A percentile compares a stretch with the other conserved stretches of the same genome.
Evolutionary conservation across 441 rosid genomes (phyloP).

Genomic region (Geranium incanum): DNA sequence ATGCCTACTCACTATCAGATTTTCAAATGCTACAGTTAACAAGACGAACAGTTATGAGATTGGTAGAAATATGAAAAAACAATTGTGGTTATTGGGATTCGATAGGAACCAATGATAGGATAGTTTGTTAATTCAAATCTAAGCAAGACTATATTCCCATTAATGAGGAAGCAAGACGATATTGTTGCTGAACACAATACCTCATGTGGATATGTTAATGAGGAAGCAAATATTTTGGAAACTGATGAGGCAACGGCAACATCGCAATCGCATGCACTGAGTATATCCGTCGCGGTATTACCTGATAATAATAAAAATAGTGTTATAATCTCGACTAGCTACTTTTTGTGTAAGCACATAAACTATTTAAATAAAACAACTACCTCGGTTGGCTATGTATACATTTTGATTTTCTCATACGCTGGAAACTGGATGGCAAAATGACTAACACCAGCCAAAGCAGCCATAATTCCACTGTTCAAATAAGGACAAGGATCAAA

Average conservation of each 20-base stretch:
- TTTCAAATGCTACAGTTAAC: no score
- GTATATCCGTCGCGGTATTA: slow-evolving; percentile 44
- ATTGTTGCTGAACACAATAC: slow-evolving; percentile 26
- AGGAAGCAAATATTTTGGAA: slow-evolving; percentile 66
- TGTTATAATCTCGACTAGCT: neutral
- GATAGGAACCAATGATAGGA: neutral
- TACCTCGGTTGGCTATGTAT: slow-evolving; percentile 50
- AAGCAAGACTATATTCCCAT: neutral
- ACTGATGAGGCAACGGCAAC: slow-evolving; percentile 61
- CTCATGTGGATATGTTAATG: slow-evolving; percentile 65
- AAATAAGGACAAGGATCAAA: neutral
- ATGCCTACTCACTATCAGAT: no score
- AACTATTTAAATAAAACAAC: slow-evolving; percentile 8
- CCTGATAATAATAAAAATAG: slow-evolving; percentile 31
- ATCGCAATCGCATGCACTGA: slow-evolving; percentile 48
- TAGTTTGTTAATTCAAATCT: neutral
- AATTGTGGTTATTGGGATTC: no score
- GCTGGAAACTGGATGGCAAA: slow-evolving; percentile 37
- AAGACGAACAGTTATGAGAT: no score
- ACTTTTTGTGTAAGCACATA: neutral
- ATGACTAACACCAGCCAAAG: slow-evolving; percentile 60
- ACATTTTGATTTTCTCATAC: slow-evolving; percentile 46
- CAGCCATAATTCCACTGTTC: slow-evolving; percentile 58
- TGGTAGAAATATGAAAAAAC: no score
- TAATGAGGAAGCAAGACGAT: no score